Base-by-base conservation (phyloP, 1,284 basidiomycete genomes). In the Apiotrichum sp. region DNA sequence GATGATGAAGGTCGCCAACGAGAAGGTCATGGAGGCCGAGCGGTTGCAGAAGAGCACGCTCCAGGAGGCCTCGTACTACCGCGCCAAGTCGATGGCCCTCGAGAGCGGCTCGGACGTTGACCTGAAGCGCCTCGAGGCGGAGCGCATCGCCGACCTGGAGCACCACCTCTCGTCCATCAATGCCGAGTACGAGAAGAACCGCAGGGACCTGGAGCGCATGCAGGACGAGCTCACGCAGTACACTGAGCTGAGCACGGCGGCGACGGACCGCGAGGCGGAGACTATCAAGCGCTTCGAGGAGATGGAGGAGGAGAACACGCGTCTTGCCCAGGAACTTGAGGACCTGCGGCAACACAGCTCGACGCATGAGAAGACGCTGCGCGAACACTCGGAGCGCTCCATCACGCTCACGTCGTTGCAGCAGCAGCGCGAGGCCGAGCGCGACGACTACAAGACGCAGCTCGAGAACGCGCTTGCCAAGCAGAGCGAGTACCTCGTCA, bases 41-140 rank as follows among this genome's bases (percentile, higher is more conserved):
- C 83, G 87, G 40, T 78, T 86, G 55, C 87, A 88, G 62, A 77
- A 81, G 4, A 86, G 84, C 50, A 95, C 96, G 1, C 76, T 91
- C 6, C 91, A 98, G 73, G 96, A 99, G 74, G 89, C 95, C 2
- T 90, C 93, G 1, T 98, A 89, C 78, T 97, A 93, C 74, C 90
- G 95, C 47, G 90, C 93, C 48, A 98, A 98, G 77, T 79, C 96
- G 10, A 82, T 85, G 4, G 92, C 95, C 0, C 78, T 91, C 57
- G 96, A 99, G 72, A 78, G 82, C 1, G 81, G 83, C 51, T 83
- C 84, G 16, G 80, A 83, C 6, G 75, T 77, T 6, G 91, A 96
- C 43, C 67, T 84, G 2, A 78, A 80, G 34, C 84, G 86, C 33
- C 70, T 96, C 8, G 93, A 97, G 63, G 84, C 85, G 7, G 88